These are phyloP conservation scores for Colletotrichum sojae DNA, from an alignment of 2,329 filamentous ascomycete genomes.

Conservation along the genomic window DNA sequence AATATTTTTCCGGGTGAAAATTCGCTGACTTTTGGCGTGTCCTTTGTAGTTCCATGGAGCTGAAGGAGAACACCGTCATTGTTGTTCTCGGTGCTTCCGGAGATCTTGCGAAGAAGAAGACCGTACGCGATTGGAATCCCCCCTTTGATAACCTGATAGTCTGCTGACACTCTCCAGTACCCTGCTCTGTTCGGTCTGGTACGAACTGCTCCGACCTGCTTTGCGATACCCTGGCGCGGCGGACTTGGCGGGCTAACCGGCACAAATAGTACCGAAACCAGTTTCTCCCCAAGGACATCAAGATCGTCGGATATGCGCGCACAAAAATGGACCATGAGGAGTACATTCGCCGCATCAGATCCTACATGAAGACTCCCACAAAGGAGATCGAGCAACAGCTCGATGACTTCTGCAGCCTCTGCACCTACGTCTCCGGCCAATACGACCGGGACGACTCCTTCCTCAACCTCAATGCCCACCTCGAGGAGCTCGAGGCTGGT, in stretches of 20 bases:
- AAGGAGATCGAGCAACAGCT: constrained; percentile 98
- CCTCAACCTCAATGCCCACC: constrained; percentile 84
- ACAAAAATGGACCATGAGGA: constrained; percentile 99
- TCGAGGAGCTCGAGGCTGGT: constrained; percentile 87
- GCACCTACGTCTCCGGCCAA: constrained; percentile 95
- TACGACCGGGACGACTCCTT: constrained; percentile 99
- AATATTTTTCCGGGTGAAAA: not conserved
- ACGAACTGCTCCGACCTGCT: constrained; percentile 60
- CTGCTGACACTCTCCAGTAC: constrained; percentile 72
- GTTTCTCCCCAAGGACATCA: constrained; percentile 96
- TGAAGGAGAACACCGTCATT: constrained; percentile 98
- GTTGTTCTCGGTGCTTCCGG: constrained; percentile 97
- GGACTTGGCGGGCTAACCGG: constrained; percentile 28
- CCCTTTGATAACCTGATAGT: constrained; percentile 4
- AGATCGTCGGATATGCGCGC: constrained; percentile 97
- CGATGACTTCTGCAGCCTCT: constrained; percentile 88
- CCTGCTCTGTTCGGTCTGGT: constrained; percentile 97
- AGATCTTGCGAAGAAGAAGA: constrained; percentile 99
- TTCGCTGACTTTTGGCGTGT: constrained; percentile 25
- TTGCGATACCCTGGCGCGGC: not conserved
- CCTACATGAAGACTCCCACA: constrained; percentile 98
- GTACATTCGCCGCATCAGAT: constrained; percentile 93
- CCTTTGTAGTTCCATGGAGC: constrained; percentile 81
- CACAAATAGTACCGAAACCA: constrained; percentile 90
- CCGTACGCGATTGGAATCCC: constrained; percentile 66